Base-by-base conservation (phyloP, 306 rosid genomes). In the Cicer cuneatum region DNA sequence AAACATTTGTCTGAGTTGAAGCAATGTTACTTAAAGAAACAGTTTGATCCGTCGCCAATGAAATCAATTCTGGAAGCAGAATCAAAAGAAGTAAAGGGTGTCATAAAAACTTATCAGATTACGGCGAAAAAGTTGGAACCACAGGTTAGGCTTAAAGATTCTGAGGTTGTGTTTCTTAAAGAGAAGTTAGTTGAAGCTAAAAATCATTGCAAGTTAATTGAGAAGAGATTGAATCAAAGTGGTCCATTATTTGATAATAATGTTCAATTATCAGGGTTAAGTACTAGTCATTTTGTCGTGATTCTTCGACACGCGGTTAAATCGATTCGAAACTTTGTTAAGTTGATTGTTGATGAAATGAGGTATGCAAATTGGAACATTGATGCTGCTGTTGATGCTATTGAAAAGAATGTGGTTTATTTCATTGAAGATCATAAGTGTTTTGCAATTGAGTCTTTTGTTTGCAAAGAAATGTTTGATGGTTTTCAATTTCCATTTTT, bases 401-500 rank as follows among this genome's bases (percentile, higher is more conserved):
- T 94, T 2, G 82, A 88, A 8, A 85, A 72, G 1, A 69, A 86
- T 39, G 84, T 83, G 16, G 65, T 78, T 69, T 94, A 85, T 69
- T 78, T 79, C 76, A 78, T 75, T 39, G 86, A 90, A 42, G 99
- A 92, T 49, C 96, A 92, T 78, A 94, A 85, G 76, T 87, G 96
- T 78, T 92, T 85, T 0, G 79, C 95, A 3, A 79, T 94, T 10
- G 99, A 94, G 77, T 85, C 94, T 8, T 94, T 82, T 39, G 87
- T 92, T 72, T 90, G 89, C 82, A 78, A 85, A 78, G 92, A 86
- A 71, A 92, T 94, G 94, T 94, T 94, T 14, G 96, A 89, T 21
- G 78, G 81, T 8, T 94, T 94, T 74, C 89, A 87, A 21, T 42
- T 60, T 48, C 97, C 93, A 0, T 81, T 87, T 53, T 94, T 90